phyloP scores from a whole-genome alignment of 1,139 yeast species.

The Protomyces arabidopsidicola region DNA sequence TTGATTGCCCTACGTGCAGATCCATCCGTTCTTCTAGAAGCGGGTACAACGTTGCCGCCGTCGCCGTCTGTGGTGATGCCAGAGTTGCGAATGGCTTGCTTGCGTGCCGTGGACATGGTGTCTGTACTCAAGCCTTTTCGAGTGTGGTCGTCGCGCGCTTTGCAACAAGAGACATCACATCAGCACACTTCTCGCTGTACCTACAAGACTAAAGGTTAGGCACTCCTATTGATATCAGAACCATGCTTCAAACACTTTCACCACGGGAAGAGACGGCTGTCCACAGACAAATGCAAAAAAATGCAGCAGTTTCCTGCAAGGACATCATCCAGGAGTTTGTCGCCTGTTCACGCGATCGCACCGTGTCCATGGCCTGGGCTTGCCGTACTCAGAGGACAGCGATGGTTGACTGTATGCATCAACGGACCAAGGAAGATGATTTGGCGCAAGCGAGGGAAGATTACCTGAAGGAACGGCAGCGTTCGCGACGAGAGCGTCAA shows the following conservation, averaged over 20 bases:
- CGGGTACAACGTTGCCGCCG: constrained; percentile 30
- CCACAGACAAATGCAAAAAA: constrained; percentile 19
- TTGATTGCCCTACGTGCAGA: constrained; percentile 40
- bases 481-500: not conserved
- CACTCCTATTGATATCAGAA: not conserved
- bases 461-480: constrained; percentile 8
- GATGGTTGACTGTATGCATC: constrained; percentile 24
- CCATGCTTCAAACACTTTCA: constrained; percentile 18
- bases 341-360: constrained; percentile 13
- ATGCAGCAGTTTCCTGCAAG: constrained; percentile 19
- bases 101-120: not conserved
- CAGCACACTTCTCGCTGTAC: not conserved
- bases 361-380: constrained; percentile 24
- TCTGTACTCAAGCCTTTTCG: not conserved
- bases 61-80: constrained; percentile 28
- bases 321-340: constrained; percentile 12
- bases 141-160: not conserved
- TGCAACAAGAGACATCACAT: not conserved
- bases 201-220: not conserved
- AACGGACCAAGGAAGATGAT: constrained; percentile 13
- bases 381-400: constrained; percentile 8
- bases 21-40: constrained; percentile 43
- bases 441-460: constrained; percentile 15
- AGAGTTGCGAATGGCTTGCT: constrained; percentile 11
- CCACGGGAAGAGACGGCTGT: constrained; percentile 25